These are phyloP conservation scores for Beta macrorhiza DNA, from an alignment of 179 eudicot genomes.

Conservation along the genomic window DNA sequence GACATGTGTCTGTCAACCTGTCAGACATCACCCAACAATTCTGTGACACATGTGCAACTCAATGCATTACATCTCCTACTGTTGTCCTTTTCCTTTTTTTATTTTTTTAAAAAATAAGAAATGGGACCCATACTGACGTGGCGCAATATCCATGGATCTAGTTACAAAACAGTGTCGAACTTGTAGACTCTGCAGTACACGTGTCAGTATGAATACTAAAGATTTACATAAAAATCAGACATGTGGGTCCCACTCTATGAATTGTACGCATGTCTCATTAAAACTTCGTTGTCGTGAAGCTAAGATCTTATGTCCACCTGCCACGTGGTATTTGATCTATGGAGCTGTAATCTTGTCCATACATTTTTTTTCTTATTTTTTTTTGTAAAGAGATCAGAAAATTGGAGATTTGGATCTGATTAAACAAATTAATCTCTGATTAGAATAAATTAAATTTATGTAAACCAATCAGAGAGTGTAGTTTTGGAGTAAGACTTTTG, in stretches of 20 bases:
- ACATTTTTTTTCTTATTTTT: not conserved
- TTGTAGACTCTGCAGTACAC: slow-evolving; percentile 3
- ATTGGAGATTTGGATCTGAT: slow-evolving; percentile 19
- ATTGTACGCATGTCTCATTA: slow-evolving; percentile 33
- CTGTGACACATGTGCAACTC: slow-evolving; percentile 26
- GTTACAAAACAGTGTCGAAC: not conserved
- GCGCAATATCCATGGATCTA: slow-evolving; percentile 19
- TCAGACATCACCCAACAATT: slow-evolving; percentile 29
- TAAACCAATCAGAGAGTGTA: not conserved
- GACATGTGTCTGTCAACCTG: slow-evolving; percentile 24
- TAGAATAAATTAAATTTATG: not conserved
- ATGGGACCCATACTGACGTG: slow-evolving; percentile 21
- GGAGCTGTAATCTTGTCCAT: slow-evolving; percentile 10
- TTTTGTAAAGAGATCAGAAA: not conserved
- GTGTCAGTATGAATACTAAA: slow-evolving; percentile 16
- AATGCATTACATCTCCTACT: slow-evolving; percentile 25
- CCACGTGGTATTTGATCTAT: slow-evolving; percentile 30
- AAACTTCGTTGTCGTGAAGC: slow-evolving; percentile 14
- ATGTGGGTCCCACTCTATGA: slow-evolving; percentile 22
- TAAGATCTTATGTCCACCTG: slow-evolving; percentile 13
- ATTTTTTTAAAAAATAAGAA: not conserved
- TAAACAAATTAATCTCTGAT: not conserved
- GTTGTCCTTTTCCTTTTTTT: slow-evolving; percentile 26
- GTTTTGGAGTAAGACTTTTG: slow-evolving; percentile 3
- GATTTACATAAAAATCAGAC: slow-evolving; percentile 13